Base-by-base conservation (phyloP, 306 rosid genomes). In the Trifolium pratense region DNA sequence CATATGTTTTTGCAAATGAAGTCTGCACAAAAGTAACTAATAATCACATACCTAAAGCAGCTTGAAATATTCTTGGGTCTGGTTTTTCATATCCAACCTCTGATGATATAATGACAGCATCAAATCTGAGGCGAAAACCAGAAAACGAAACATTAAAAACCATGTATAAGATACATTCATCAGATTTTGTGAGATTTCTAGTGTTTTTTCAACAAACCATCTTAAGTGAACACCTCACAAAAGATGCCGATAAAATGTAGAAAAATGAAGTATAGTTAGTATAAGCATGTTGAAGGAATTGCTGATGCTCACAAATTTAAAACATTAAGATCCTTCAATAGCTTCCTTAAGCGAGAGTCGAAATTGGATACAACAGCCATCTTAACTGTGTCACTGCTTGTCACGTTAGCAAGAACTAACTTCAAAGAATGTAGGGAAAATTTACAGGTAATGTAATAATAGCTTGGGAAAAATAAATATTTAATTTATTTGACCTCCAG, bases 11-110 rank as follows among this genome's bases (percentile, higher is more conserved):
- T 20, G 26, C 40, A 51, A 53, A 71, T 75, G 45, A 65, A 18
- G 25, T 21, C 42, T 20, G 39, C 31, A 9, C 20, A 49, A 49
- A 17, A 29, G 17, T 53, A 48, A 52, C 21, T 32, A 75, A 59
- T 34, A 23, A 49, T 59, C 65, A 56, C 66, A 55, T 82, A 91
- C 97, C 96, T 86, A 94, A 77, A 59, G 97, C 97, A 70, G 97
- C 89, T 84, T 88, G 79, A 82, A 91, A 91, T 86, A 91, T 91
- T 78, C 79, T 80, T 62, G 84, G 85, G 87, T 94, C 95, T 70
- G 98, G 98, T 79, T 94, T 94, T 80, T 94, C 98, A 78, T 86
- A 88, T 56, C 94, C 92, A 71, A 94, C 94, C 84, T 94, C 98
- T 3, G 96, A 88, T 66, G 98, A 89, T 76, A 93, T 86, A 74